Conservation (phyloP, 129 eudicot species). For the Heracleum sosnowskyi region DNA sequence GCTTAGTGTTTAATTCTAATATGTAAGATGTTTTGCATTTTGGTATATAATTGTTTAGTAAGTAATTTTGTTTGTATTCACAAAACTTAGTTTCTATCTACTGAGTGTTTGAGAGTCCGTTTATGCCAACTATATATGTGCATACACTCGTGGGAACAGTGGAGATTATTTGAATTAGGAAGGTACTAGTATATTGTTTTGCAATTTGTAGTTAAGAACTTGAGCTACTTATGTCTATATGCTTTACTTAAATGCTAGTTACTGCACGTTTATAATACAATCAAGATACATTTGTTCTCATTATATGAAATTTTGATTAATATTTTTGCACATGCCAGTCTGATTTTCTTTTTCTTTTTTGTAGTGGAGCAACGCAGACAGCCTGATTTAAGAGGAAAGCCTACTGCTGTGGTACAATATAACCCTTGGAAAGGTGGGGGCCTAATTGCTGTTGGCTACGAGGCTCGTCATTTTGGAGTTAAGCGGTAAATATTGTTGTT, state of each 20-base stretch:
- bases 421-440: conserved; percentile 98
- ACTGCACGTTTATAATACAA: neutral
- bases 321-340: neutral
- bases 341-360: neutral
- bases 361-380: conserved; percentile 86
- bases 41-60: no score
- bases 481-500: conserved; percentile 46
- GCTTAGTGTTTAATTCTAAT: no score
- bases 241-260: neutral
- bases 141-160: no score
- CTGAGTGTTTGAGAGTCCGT: no score
- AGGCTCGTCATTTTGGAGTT: conserved; percentile 83
- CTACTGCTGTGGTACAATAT: conserved; percentile 93
- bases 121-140: no score
- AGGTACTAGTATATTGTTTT: neutral
- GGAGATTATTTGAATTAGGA: neutral
- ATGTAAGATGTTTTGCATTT: no score
- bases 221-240: neutral
- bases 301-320: no score
- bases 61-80: no score
- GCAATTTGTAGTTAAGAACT: neutral
- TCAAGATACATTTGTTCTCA: neutral
- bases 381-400: conserved; percentile 70
- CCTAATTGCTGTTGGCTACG: conserved; percentile 86
- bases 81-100: no score